phyloP scores from a whole-genome alignment of 2,329 filamentous ascomycete species.

The Fusarium brevicatenulatum region DNA sequence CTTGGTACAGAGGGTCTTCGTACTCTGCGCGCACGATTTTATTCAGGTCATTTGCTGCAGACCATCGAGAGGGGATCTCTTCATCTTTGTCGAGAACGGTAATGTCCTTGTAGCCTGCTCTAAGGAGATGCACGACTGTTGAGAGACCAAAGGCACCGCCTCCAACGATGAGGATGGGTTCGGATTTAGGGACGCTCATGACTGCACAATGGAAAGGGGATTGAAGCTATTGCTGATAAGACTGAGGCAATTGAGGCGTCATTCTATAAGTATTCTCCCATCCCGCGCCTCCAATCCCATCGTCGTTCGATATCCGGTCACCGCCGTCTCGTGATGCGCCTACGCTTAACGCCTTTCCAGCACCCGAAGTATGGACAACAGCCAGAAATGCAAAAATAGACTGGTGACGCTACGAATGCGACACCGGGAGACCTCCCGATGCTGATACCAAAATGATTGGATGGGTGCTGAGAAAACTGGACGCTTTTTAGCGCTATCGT shows the following conservation, averaged over 20 bases:
- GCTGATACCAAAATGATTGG: not conserved
- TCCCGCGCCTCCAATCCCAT: too few relatives aligned
- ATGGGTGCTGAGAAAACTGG: not conserved
- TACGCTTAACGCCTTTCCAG: not conserved
- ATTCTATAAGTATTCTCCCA: not conserved
- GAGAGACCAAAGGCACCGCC: slow-evolving; percentile 63
- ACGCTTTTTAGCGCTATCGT: not conserved
- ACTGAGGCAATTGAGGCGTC: not conserved
- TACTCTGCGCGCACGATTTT: slow-evolving; percentile 71
- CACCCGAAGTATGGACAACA: not conserved
- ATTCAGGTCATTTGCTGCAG: slow-evolving; percentile 69
- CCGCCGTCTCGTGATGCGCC: not conserved
- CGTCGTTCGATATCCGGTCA: not conserved
- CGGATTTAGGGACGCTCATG: slow-evolving; percentile 38
- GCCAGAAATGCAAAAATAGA: not conserved
- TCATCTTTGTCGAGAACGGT: slow-evolving; percentile 58
- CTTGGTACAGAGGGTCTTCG: slow-evolving; percentile 65
- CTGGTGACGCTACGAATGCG: not conserved
- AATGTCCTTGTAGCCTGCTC: slow-evolving; percentile 56
- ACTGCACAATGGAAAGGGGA: not conserved
- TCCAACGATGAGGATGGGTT: slow-evolving; percentile 53
- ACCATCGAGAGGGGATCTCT: slow-evolving; percentile 55
- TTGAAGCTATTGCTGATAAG: not conserved
- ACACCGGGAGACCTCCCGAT: slow-evolving; percentile 12
- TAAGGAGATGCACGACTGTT: slow-evolving; percentile 58